Conservation (phyloP, 805 yeast species). For the Zygosaccharomyces pseudorouxii region DNA sequence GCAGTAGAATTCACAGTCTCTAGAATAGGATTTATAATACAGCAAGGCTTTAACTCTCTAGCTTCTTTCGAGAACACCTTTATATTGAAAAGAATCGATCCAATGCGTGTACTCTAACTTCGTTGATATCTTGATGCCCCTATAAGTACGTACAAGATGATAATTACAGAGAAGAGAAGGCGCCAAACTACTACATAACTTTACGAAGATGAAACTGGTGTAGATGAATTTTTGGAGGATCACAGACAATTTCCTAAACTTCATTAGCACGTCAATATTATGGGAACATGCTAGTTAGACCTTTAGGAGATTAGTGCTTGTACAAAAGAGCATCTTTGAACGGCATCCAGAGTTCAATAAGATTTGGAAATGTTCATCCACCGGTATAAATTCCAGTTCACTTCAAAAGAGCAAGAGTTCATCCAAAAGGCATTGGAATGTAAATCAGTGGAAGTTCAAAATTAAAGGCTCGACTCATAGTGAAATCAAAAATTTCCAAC, state of each 20-base stretch:
- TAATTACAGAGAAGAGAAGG: not conserved
- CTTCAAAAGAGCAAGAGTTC: too few relatives aligned
- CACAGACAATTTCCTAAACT: not conserved
- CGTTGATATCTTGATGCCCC: constrained; percentile 7
- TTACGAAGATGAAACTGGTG: not conserved
- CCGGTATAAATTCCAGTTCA: too few relatives aligned
- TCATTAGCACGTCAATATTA: not conserved
- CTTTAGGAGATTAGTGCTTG: not conserved
- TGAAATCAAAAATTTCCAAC: too few relatives aligned
- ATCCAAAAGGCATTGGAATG: too few relatives aligned
- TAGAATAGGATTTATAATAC: not conserved
- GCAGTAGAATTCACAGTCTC: constrained; percentile 1
- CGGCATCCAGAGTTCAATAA: not conserved
- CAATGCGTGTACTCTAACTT: constrained; percentile 1
- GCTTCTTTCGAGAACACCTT: constrained; percentile 1
- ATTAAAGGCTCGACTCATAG: too few relatives aligned
- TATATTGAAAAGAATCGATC: not conserved
- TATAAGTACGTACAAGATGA: constrained; percentile 6
- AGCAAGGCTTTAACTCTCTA: not conserved
- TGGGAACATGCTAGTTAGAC: not conserved
- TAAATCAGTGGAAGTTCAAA: too few relatives aligned
- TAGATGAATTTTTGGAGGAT: not conserved
- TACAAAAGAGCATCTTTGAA: not conserved
- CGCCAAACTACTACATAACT: not conserved
- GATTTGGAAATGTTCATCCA: not conserved